Evolutionary conservation across 768 basidiomycete species (phyloP).

Genomic region (Auriscalpium microsporum): DNA sequence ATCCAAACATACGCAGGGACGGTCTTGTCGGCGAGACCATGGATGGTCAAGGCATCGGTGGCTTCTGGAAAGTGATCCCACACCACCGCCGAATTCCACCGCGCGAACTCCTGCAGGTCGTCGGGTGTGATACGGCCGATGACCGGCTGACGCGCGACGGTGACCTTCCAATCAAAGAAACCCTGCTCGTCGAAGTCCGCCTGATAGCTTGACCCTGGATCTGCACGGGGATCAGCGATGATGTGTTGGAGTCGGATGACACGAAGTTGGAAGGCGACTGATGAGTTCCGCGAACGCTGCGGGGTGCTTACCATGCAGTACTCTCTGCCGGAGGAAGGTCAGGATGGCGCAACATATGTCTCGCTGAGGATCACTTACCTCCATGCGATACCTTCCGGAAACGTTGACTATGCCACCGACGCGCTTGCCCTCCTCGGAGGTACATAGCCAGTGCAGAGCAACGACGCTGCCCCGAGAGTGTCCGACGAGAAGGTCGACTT

Average conservation of each 20-base stretch:
- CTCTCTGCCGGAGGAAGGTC: not conserved
- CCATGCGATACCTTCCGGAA: conserved; percentile 74
- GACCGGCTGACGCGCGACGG: conserved; percentile 56
- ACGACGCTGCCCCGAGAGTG: conserved; percentile 75
- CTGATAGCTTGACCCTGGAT: conserved; percentile 27
- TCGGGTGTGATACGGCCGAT: conserved; percentile 45
- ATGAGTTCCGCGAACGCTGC: too few species aligned
- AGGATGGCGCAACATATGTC: not conserved
- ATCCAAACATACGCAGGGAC: conserved; percentile 53
- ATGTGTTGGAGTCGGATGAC: too few species aligned
- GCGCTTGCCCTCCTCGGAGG: conserved; percentile 44
- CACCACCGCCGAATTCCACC: conserved; percentile 59
- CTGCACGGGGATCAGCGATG: too few species aligned
- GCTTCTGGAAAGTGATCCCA: conserved; percentile 57
- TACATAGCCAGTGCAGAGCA: conserved; percentile 61
- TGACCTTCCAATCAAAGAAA: conserved; percentile 51
- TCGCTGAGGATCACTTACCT: conserved; percentile 34
- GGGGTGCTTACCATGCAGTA: conserved; percentile 8
- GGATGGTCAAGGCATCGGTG: conserved; percentile 65
- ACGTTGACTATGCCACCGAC: conserved; percentile 64
- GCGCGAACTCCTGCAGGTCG: conserved; percentile 53
- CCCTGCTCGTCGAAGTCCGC: conserved; percentile 47
- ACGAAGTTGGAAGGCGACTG: too few species aligned
- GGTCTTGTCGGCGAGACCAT: conserved; percentile 60
- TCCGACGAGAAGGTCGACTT: conserved; percentile 60